Base-by-base conservation (phyloP, 2,329 filamentous ascomycete genomes). In the Drechslerella coelobrocha region DNA sequence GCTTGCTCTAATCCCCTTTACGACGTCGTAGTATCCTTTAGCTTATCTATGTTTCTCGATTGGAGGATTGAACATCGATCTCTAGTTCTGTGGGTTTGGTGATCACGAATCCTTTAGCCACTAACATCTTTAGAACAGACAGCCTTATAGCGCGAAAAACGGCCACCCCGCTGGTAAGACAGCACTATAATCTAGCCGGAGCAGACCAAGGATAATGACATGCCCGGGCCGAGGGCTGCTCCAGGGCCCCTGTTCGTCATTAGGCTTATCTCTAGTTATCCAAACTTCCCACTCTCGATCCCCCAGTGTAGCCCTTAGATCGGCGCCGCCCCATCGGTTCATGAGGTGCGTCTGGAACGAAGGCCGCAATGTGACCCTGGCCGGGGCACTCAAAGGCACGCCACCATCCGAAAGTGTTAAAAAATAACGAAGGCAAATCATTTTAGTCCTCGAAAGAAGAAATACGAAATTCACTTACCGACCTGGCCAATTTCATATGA, bases 281-380 rank as follows among this genome's bases (percentile, higher is more conserved):
- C 7, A 23, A 24, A n/a, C 12, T 47, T 27, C 55, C 12, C 17
- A 37, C 31, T 26, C 26, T 24, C 29, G 37, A 59, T 60, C 62
- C n/a, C n/a, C 56, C 65, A 31, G 63, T 39, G 50, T 45, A 52
- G 39, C 29, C 39, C 31, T 31, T 37, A 26, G 65, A 61, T 69
- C 51, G 50, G 41, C 29, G 45, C 21, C 21, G 3, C n/a, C 21
- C 43, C 5, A 52, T 45, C 45, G 6, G 31, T 12, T 27, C n/a
- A 41, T 43, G 19, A 51, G 14, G 12, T 29, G 34, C 31, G 24
- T 45, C 17, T 45, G 37, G 4, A 43, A 52, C 26, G 12, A 24
- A 3, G 24, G 14, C 17, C 19, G 23, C 23, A 52, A 53, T 29
- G 21, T 45, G 48, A 61, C 37, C 47, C 57, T 37, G 2, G 55